These are phyloP conservation scores for Aurinia saxatilis DNA, from an alignment of 345 rosid genomes.

Conservation along the genomic window DNA sequence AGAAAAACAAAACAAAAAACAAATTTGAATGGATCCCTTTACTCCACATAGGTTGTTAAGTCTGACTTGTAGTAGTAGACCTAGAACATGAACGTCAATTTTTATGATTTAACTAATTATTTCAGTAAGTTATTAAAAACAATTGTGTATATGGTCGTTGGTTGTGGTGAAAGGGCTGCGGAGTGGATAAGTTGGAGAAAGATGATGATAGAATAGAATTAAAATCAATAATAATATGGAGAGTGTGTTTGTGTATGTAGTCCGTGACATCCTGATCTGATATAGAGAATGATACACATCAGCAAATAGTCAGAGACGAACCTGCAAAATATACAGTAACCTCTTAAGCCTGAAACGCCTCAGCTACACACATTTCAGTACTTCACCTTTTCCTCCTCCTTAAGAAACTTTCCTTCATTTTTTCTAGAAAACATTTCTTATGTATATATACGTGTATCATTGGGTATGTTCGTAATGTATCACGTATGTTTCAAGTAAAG, in stretches of 20 bases:
- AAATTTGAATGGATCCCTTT: too few relatives aligned
- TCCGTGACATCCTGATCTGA: slow-evolving; percentile 6
- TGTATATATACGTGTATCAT: too few relatives aligned
- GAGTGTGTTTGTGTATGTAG: too few relatives aligned
- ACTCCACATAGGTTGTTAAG: too few relatives aligned
- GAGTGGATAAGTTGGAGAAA: slow-evolving; percentile 8
- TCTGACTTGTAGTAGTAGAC: too few relatives aligned
- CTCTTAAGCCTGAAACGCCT: background rate
- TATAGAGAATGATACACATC: background rate
- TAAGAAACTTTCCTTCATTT: background rate
- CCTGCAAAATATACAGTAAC: slow-evolving; percentile 8
- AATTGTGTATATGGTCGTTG: slow-evolving; percentile 1
- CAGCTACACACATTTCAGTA: background rate
- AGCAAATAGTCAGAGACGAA: background rate
- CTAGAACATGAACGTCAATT: too few relatives aligned
- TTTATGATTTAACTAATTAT: too few relatives aligned
- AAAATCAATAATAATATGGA: too few relatives aligned
- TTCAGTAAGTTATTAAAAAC: background rate
- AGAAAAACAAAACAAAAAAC: too few relatives aligned
- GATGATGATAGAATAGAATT: background rate
- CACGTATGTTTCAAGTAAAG: too few relatives aligned
- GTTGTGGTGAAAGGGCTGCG: slow-evolving; percentile 2
- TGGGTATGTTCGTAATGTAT: too few relatives aligned
- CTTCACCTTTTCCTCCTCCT: slow-evolving; percentile 7
- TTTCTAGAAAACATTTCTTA: too few relatives aligned